Evolutionary conservation across 371 early-diverging fungal genomes (phyloP).

Genomic region (Mortierella sp.): DNA sequence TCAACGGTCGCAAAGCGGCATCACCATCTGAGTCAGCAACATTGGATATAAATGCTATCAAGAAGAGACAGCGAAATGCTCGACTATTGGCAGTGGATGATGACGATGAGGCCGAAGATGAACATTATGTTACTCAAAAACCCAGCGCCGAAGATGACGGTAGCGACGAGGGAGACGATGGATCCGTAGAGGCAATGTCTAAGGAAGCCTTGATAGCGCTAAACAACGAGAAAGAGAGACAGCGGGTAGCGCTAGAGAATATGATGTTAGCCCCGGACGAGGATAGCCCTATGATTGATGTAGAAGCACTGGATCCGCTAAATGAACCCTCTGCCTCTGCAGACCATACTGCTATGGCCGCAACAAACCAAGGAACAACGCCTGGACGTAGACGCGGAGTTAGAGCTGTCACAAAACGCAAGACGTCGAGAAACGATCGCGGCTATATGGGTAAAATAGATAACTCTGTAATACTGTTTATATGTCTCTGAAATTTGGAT

Average conservation of each 20-base stretch:
- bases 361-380: conserved; percentile 1
- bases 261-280: conserved; percentile 54
- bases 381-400: conserved; percentile 41
- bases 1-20: not conserved
- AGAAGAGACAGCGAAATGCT: conserved; percentile 38
- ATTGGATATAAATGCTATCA: conserved; percentile 30
- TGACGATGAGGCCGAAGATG: conserved; percentile 40
- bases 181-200: conserved; percentile 21
- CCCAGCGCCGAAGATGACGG: not conserved
- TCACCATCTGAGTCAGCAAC: not conserved
- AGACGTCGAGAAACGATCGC: conserved; percentile 62
- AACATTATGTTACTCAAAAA: conserved; percentile 3
- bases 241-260: conserved; percentile 44
- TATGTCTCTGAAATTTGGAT: no score
- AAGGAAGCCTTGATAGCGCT: conserved; percentile 32
- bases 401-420: conserved; percentile 61
- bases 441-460: conserved; percentile 60
- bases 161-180: conserved; percentile 25
- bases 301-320: conserved; percentile 22
- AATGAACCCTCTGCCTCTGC: not conserved
- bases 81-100: conserved; percentile 38
- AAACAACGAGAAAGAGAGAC: conserved; percentile 45
- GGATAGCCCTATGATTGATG: conserved; percentile 46
- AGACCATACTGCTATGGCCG: not conserved
- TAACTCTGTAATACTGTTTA: no score